Base-by-base conservation (phyloP, 352 stramenopile species). In the Phytophthora hibernalis region DNA sequence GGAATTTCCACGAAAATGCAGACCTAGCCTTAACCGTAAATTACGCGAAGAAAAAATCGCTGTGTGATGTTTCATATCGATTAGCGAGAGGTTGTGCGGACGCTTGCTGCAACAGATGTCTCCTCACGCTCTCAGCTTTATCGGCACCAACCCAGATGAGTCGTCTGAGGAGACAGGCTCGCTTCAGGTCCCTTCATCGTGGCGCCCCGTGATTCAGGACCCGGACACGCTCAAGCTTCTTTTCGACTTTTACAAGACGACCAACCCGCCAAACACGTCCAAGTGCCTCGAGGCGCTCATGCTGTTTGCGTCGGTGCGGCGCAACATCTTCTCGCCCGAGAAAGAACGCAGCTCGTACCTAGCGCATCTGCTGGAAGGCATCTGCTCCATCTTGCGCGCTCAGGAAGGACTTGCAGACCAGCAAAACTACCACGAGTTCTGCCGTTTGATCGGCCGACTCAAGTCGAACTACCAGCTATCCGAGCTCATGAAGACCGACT, bases 341-440 rank as follows among this genome's bases (percentile, higher is more conserved):
- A 98, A 98, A 59, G 97, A 99, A 64, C 84, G 97, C 26, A 93
- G 85, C 45, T 83, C 83, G 13, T 99, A 99, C 81, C 78, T 99
- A 13, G 80, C 89, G 12, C 87, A 97, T 54, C 65, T 99, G 13
- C 89, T 99, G 40, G 83, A 85, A 31, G 97, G 95, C 5, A 98
- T 99, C 58, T 95, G 95, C 50, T 82, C 88, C 33, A 98, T 99
- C 51, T 80, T 99, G 28, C 84, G 83, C 37, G 96, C 96, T 40
- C 91, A 98, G 68, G 94, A 98, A 44, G 97, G 97, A n/a, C 85
- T 99, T 11, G 92, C 98, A n/a, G 94, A 99, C 65, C 93, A 98
- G 65, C 93, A 99, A 60, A 99, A 99, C 71, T 99, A 99, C 74
- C 97, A 99, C 83, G 91, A 99, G 71, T 99, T 99, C 73, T 99